Evolutionary conservation across 495 filamentous ascomycete genomes (phyloP).

Genomic region (Talaromyces nanjingensis): DNA sequence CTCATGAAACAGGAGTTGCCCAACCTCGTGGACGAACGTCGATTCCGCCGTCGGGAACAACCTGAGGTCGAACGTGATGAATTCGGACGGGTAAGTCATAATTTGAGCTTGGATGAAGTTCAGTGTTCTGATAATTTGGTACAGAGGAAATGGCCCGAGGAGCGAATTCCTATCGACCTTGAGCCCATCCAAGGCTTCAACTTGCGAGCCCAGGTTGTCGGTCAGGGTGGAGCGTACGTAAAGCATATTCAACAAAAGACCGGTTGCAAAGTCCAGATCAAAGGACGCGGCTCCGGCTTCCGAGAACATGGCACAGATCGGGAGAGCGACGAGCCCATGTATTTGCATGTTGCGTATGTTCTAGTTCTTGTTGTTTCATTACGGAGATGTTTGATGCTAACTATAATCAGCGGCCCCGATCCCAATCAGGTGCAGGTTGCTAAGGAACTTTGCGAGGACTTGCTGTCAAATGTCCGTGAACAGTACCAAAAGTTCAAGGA

Average conservation of each 20-base stretch:
- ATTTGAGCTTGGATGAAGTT: background rate
- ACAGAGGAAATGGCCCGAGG: slow-evolving; percentile 97
- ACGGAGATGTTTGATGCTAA: slow-evolving; percentile 15
- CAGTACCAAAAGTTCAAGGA: slow-evolving; percentile 87
- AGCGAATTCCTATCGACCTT: slow-evolving; percentile 82
- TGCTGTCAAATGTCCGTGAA: slow-evolving; percentile 73
- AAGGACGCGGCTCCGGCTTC: slow-evolving; percentile 93
- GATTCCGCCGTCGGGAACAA: slow-evolving; percentile 75
- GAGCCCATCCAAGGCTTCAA: slow-evolving; percentile 96
- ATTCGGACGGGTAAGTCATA: slow-evolving; percentile 69
- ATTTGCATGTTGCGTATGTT: slow-evolving; percentile 78
- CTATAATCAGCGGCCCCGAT: slow-evolving; percentile 67
- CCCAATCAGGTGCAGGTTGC: slow-evolving; percentile 77
- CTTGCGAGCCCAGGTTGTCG: slow-evolving; percentile 88
- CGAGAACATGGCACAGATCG: slow-evolving; percentile 72
- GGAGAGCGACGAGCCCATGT: slow-evolving; percentile 95
- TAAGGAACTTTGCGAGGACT: slow-evolving; percentile 80
- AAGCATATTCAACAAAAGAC: slow-evolving; percentile 97
- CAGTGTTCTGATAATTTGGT: background rate
- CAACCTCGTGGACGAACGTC: slow-evolving; percentile 88
- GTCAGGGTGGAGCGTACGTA: slow-evolving; percentile 85
- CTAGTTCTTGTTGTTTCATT: slow-evolving; percentile 12
- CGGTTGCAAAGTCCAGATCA: slow-evolving; percentile 92
- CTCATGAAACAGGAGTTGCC: slow-evolving; percentile 95
- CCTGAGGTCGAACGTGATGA: slow-evolving; percentile 92